Conservation (phyloP, 768 basidiomycete species). For the Boletus coccyginus region DNA sequence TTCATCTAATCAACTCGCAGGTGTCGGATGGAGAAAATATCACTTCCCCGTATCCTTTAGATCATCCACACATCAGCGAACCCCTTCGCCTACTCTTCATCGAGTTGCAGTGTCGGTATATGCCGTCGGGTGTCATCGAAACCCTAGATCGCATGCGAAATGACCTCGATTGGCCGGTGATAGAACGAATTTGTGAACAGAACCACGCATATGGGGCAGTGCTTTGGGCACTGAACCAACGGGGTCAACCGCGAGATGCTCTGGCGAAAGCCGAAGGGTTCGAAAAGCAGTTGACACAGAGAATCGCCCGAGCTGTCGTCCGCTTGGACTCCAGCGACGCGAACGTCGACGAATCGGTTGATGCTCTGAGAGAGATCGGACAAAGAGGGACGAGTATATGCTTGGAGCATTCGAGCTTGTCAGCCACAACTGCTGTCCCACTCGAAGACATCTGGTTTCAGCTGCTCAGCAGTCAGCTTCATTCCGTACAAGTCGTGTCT, state of each 20-base stretch:
- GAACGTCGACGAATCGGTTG: slow-evolving; percentile 36
- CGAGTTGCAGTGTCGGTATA: slow-evolving; percentile 67
- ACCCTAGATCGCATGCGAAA: slow-evolving; percentile 53
- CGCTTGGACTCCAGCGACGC: slow-evolving; percentile 11
- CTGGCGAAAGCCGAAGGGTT: slow-evolving; percentile 63
- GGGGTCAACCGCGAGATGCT: slow-evolving; percentile 61
- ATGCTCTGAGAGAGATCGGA: slow-evolving; percentile 56
- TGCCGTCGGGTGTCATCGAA: slow-evolving; percentile 60
- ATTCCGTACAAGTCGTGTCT: slow-evolving; percentile 70
- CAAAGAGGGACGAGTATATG: slow-evolving; percentile 67
- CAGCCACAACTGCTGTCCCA: slow-evolving; percentile 39
- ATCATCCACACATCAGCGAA: slow-evolving; percentile 47
- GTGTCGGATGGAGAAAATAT: slow-evolving; percentile 40
- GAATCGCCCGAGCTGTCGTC: slow-evolving; percentile 41
- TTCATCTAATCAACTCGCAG: slow-evolving; percentile 57
- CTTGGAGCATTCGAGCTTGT: slow-evolving; percentile 55
- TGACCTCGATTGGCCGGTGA: slow-evolving; percentile 52
- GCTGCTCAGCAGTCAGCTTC: slow-evolving; percentile 78
- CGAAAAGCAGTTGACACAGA: slow-evolving; percentile 48
- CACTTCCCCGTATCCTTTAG: slow-evolving; percentile 22
- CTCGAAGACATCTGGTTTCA: slow-evolving; percentile 90
- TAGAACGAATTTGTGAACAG: slow-evolving; percentile 64
- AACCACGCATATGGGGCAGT: slow-evolving; percentile 69
- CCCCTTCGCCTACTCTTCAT: slow-evolving; percentile 62
- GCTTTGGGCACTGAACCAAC: slow-evolving; percentile 73